Base-by-base conservation (phyloP, 208 protist species). In the Leishmania turanica region DNA sequence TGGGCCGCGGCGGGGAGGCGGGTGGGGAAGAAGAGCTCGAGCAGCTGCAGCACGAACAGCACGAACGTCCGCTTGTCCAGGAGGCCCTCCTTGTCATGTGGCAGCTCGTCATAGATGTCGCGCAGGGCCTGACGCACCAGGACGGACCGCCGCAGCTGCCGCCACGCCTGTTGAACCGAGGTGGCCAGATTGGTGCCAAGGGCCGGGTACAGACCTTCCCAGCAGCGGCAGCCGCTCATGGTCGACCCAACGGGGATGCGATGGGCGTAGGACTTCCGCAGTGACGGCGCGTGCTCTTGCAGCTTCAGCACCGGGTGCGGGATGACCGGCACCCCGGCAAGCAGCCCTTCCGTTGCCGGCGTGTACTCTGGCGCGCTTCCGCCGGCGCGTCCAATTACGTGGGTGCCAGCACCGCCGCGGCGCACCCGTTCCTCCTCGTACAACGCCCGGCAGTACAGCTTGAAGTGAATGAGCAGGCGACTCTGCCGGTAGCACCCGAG, bases 401-500 rank as follows among this genome's bases (percentile, higher is more conserved):
- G 81, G 2, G 85, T 78, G 5, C 74, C 45, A 5, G 71, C 60
- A 15, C 78, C 77, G 27, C 77, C 76, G 24, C 68, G 78, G 13
- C 90, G 85, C 64, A 84, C 66, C 0, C 86, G 85, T n/a, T 81
- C 82, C 74, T 95, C 90, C 72, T 95, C 92, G 62, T 96, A 86
- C 51, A 97, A 70, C 3, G 95, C 93, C 37, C 88, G 84, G 78
- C 91, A 96, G 72, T 91, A 93, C 34, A 95, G 74, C 85, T 96
- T 97, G 83, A 87, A 96, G 71, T 94, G 92, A 45, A 97, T 81
- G 11, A 97, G 87, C 72, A 93, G 66, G 11, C 92, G 83, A 49
- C 91, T 95, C 81, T 96, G 95, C 0, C 95, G 92, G 80, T 91
- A 96, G n/a, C 84, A 90, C 15, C 95, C 95, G n/a, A 95, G 81